These are phyloP conservation scores for Citrus glauca DNA, from an alignment of 345 rosid genomes.

Conservation along the genomic window DNA sequence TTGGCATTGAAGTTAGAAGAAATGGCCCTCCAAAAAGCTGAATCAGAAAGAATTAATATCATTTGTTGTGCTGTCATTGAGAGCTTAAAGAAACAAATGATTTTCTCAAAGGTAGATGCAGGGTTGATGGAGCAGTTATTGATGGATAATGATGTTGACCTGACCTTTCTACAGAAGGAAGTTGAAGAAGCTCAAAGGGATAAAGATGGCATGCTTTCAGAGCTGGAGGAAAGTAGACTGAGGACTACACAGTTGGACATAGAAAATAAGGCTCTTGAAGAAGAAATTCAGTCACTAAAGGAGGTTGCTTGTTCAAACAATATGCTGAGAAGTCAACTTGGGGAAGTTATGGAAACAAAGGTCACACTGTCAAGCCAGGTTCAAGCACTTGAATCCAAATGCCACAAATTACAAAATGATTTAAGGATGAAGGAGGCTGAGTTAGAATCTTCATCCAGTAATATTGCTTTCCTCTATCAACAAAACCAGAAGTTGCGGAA, in stretches of 20 bases:
- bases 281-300: slow-evolving; percentile 25
- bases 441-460: slow-evolving; percentile 25
- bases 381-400: slow-evolving; percentile 37
- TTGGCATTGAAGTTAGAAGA: slow-evolving; percentile 53
- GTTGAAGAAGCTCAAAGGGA: slow-evolving; percentile 32
- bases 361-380: slow-evolving; percentile 27
- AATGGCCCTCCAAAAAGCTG: slow-evolving; percentile 30
- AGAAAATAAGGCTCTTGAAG: slow-evolving; percentile 27
- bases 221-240: slow-evolving; percentile 28
- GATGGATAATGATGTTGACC: slow-evolving; percentile 33
- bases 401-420: slow-evolving; percentile 20
- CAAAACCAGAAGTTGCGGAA: slow-evolving; percentile 28
- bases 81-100: slow-evolving; percentile 42
- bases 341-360: slow-evolving; percentile 22
- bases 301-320: slow-evolving; percentile 30
- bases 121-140: slow-evolving; percentile 44
- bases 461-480: slow-evolving; percentile 18
- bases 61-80: slow-evolving; percentile 38
- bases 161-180: slow-evolving; percentile 30
- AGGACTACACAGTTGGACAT: slow-evolving; percentile 35
- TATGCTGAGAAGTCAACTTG: slow-evolving; percentile 27
- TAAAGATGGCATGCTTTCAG: slow-evolving; percentile 29
- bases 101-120: slow-evolving; percentile 43
- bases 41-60: slow-evolving; percentile 29
- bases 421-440: slow-evolving; percentile 34